These are phyloP conservation scores for Entelexis paramagnoliae DNA, from an alignment of 1,139 yeast genomes.

Conservation along the genomic window DNA sequence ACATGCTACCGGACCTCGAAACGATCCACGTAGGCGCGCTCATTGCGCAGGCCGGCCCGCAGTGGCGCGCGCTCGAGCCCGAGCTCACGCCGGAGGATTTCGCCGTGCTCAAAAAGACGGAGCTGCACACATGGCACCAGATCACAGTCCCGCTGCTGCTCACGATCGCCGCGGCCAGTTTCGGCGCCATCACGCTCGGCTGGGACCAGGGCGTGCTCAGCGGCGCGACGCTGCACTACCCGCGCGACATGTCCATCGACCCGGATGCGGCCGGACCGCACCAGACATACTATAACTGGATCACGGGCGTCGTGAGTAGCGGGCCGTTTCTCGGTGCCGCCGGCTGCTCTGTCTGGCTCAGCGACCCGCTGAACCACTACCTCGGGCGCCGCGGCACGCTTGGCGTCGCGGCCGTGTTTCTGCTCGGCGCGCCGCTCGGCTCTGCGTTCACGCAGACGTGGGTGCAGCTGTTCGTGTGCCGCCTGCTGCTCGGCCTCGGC, in stretches of 20 bases:
- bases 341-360: conserved; percentile 58
- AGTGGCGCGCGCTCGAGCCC: conserved; percentile 40
- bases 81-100: conserved; percentile 52
- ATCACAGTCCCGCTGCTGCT: conserved; percentile 51
- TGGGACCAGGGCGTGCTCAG: conserved; percentile 84
- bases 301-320: conserved; percentile 65
- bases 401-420: conserved; percentile 43
- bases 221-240: conserved; percentile 71
- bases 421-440: conserved; percentile 54
- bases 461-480: conserved; percentile 66
- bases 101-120: background rate
- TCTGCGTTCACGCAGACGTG: conserved; percentile 61
- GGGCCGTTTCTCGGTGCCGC: conserved; percentile 76
- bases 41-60: conserved; percentile 44
- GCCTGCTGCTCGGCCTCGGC: conserved; percentile 66
- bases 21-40: conserved; percentile 66
- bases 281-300: conserved; percentile 47
- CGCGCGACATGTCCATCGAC: conserved; percentile 43
- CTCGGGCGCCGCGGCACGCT: conserved; percentile 69
- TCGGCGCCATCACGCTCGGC: conserved; percentile 89
- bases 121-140: conserved; percentile 43
- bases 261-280: conserved; percentile 18
- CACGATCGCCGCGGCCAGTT: conserved; percentile 63
- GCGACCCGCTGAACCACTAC: conserved; percentile 54
- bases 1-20: conserved; percentile 46